Evolutionary conservation across 129 eudicot genomes (phyloP), one percentile per base, ranked within the genome.

Genomic region (Lactuca saligna): DNA sequence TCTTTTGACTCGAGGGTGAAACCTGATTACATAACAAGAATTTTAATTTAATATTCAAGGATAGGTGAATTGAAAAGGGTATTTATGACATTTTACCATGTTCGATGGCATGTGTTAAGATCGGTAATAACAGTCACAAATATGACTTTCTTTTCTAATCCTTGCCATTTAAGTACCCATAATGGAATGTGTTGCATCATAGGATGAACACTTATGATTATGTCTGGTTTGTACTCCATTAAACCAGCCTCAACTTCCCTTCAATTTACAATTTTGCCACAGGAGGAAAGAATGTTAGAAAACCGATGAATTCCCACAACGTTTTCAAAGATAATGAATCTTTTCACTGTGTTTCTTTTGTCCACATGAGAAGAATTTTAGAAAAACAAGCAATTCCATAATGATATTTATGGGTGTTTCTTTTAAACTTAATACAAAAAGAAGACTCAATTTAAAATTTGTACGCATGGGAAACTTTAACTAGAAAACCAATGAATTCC

Each of bases 221-320:
- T 92, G 65, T 92, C 98, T 1, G 98, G 98, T 66, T 84, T 92
- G 90, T 92, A 92, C 83, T 92, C 98, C 98, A 92, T 92, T 69
- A 92, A 77, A 37, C 98, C 98, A 3, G 98, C 98, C 72, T 92
- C 98, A 14, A 92, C 96, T 80, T 86, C 96, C 89, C 98, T 92
- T 58, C 55, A 62, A 57, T 53, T 50, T 69, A 65, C 55, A 39
- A 72, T 33, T 58, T 39, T 14, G 8, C 6, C 4, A 51, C 12
- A 32, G 56, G 50, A 58, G 17, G 48, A 46, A 25, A 29, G 3
- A 48, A 59, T 11, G 41, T 74, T 72, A 75, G 59, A 54, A 59
- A 71, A 62, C 13, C 34, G 11, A 59, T 33, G 14, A n/a, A 16
- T 46, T 46, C 51, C 7, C 2, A 5, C n/a, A 11, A 11, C 12